phyloP scores from a whole-genome alignment of 352 stramenopile species.

The Phytophthora pini region DNA sequence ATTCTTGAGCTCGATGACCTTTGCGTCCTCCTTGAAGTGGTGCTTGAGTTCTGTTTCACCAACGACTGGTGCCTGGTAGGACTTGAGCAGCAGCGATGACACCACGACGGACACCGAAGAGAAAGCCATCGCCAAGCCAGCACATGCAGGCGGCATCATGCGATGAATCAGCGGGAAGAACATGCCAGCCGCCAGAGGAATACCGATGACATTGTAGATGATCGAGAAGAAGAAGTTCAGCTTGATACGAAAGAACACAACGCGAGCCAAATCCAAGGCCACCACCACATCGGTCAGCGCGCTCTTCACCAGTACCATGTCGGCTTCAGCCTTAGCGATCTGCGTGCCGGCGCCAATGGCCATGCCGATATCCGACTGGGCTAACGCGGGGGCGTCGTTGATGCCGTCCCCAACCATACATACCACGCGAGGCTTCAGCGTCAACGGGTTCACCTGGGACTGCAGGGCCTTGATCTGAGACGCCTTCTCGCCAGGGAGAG shows the following conservation, averaged over 20 bases:
- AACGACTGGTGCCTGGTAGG: constrained; percentile 65
- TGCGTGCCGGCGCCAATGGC: constrained; percentile 93
- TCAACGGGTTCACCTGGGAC: constrained; percentile 71
- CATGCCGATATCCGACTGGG: constrained; percentile 93
- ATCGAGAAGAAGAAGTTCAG: constrained; percentile 91
- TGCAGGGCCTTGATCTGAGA: constrained; percentile 90
- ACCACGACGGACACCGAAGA: constrained; percentile 89
- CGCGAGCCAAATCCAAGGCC: constrained; percentile 82
- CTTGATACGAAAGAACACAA: constrained; percentile 84
- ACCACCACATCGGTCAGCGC: constrained; percentile 86
- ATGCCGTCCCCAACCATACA: constrained; percentile 96
- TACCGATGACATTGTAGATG: constrained; percentile 87
- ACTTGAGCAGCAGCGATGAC: constrained; percentile 85
- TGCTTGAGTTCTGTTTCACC: constrained; percentile 32
- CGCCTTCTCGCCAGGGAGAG: constrained; percentile 95
- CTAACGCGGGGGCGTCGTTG: constrained; percentile 95
- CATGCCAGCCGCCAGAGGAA: constrained; percentile 83
- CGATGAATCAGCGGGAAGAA: constrained; percentile 87
- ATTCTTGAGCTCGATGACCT: constrained; percentile 83
- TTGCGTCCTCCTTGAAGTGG: constrained; percentile 65
- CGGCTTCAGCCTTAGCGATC: constrained; percentile 86
- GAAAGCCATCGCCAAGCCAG: constrained; percentile 88
- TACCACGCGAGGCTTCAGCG: constrained; percentile 81
- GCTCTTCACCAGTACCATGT: constrained; percentile 92
- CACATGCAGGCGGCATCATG: constrained; percentile 86